Evolutionary conservation across 2,329 filamentous ascomycete species (phyloP).

Genomic region (Fusarium scirpi): DNA sequence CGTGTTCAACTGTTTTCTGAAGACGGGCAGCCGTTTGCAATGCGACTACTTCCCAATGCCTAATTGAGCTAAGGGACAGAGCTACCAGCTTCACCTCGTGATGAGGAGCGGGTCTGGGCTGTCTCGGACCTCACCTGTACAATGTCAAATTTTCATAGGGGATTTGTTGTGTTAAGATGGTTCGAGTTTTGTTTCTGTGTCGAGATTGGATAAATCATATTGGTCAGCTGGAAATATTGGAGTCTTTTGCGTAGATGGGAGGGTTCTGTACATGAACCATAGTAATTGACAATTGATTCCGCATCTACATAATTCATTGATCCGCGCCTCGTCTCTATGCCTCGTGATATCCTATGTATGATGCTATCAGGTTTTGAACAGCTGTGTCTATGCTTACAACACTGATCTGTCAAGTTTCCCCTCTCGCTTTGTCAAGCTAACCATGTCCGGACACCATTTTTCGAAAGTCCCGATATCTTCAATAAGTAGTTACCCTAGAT

Average conservation of each 20-base stretch:
- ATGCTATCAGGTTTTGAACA: neutral
- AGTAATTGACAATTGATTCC: conserved; percentile 52
- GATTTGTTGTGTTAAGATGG: conserved; percentile 45
- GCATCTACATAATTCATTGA: conserved; percentile 32
- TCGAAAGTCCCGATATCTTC: neutral
- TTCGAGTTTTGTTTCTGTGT: conserved; percentile 44
- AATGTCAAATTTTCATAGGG: conserved; percentile 34
- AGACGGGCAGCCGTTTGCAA: conserved; percentile 40
- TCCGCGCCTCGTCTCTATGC: neutral
- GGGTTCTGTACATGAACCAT: conserved; percentile 57
- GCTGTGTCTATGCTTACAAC: no score
- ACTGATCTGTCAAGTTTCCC: neutral
- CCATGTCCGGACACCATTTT: neutral
- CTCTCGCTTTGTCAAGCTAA: neutral
- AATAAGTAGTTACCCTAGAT: neutral
- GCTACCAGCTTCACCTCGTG: conserved; percentile 33
- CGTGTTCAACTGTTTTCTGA: conserved; percentile 37
- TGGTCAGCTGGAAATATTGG: conserved; percentile 51
- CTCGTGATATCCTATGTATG: neutral
- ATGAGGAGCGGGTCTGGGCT: conserved; percentile 27
- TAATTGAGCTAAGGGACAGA: conserved; percentile 30
- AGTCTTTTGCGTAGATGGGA: conserved; percentile 58
- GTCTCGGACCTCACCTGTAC: conserved; percentile 37
- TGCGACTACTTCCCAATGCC: conserved; percentile 40
- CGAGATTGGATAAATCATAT: conserved; percentile 52